Evolutionary conservation across 306 rosid species (phyloP).

Genomic region (Pyrus communis): DNA sequence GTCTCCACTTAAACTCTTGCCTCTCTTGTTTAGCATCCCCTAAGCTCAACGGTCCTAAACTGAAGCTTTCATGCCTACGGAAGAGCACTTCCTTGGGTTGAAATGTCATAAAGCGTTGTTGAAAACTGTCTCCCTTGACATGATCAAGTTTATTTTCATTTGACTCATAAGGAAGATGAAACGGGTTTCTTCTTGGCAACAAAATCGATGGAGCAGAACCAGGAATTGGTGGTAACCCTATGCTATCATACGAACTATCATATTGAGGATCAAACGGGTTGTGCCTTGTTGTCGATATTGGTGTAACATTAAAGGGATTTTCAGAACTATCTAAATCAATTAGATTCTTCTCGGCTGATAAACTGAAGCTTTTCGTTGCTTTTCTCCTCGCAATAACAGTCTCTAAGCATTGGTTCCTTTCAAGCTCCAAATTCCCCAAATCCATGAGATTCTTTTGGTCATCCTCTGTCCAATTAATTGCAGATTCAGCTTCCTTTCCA

Average conservation of each 20-base stretch:
- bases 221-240: constrained; percentile 87
- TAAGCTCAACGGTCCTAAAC: constrained; percentile 47
- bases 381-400: constrained; percentile 76
- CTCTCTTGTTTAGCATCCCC: constrained; percentile 46
- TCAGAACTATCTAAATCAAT: constrained; percentile 70
- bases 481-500: constrained; percentile 82
- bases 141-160: constrained; percentile 80
- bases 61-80: constrained; percentile 76
- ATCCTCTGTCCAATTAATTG: constrained; percentile 92
- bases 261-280: constrained; percentile 73
- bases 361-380: constrained; percentile 39
- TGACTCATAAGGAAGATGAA: constrained; percentile 73
- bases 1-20: constrained; percentile 55
- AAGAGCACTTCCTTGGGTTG: constrained; percentile 50
- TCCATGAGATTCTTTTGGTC: constrained; percentile 87
- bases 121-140: constrained; percentile 50
- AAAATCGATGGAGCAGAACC: constrained; percentile 90
- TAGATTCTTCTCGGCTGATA: constrained; percentile 65
- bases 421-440: constrained; percentile 75
- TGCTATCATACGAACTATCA: constrained; percentile 34
- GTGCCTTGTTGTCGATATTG: constrained; percentile 39
- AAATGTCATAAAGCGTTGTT: constrained; percentile 37
- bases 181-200: constrained; percentile 78
- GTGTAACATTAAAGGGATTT: constrained; percentile 48
- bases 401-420: constrained; percentile 82